phyloP scores from a whole-genome alignment of 148 eudicot species.

The Diospyros kaki region DNA sequence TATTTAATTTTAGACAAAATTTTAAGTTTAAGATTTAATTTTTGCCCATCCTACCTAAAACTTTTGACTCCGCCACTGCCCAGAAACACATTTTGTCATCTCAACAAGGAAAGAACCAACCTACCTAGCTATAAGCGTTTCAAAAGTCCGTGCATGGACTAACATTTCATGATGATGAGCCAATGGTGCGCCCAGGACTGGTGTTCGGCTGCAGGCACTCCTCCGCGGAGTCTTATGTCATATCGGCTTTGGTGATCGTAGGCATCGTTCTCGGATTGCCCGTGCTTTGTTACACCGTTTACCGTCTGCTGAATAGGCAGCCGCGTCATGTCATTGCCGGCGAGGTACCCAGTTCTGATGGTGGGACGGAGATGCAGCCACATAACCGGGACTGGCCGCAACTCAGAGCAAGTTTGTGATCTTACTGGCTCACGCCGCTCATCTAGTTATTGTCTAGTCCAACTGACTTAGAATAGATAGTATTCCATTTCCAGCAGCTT shows the following conservation, averaged over 20 bases:
- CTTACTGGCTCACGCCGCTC: conserved; percentile 4
- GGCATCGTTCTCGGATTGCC: conserved; percentile 15
- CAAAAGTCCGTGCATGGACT: not conserved
- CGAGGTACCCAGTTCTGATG: not conserved
- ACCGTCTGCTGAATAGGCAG: conserved; percentile 35
- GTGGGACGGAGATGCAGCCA: not conserved
- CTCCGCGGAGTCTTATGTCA: conserved; percentile 5
- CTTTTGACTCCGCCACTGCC: too few species aligned
- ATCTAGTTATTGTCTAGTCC: conserved; percentile 8
- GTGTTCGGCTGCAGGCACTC: conserved; percentile 22
- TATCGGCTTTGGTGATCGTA: conserved; percentile 16
- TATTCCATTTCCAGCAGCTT: too few species aligned
- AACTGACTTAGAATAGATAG: not conserved
- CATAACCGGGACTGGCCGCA: not conserved
- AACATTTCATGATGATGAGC: conserved; percentile 4
- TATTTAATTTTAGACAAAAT: too few species aligned
- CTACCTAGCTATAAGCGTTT: not conserved
- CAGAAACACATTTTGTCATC: too few species aligned
- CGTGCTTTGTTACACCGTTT: conserved; percentile 11
- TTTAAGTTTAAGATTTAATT: too few species aligned
- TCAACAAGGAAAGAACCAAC: conserved; percentile 9
- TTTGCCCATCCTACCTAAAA: too few species aligned
- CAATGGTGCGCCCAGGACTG: conserved; percentile 27
- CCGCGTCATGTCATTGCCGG: too few species aligned
- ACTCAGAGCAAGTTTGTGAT: conserved; percentile 10